Conservation (phyloP, 257 asterid genomes). For the Scutellaria minor region DNA sequence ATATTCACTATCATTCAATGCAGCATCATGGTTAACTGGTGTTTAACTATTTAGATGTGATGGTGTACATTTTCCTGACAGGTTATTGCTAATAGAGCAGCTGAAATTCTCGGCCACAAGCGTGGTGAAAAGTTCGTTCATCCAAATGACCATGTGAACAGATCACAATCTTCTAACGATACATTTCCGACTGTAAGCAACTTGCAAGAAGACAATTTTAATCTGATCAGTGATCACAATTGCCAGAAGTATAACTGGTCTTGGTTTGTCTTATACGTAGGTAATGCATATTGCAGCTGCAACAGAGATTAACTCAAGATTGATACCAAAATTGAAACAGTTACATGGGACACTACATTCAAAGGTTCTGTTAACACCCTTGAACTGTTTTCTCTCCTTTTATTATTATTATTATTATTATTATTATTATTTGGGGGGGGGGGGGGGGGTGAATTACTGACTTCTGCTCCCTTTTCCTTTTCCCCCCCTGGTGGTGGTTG, state of each 20-base stretch:
- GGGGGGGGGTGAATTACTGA: not conserved
- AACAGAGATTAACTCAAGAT: slow-evolving; percentile 76
- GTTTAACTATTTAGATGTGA: slow-evolving; percentile 25
- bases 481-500: not conserved
- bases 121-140: slow-evolving; percentile 92
- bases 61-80: slow-evolving; percentile 39
- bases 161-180: slow-evolving; percentile 98
- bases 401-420: too few relatives aligned
- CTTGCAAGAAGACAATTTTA: slow-evolving; percentile 30
- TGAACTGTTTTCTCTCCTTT: not conserved
- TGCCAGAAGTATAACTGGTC: slow-evolving; percentile 9
- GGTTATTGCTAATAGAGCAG: slow-evolving; percentile 99
- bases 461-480: not conserved
- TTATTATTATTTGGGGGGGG: too few relatives aligned
- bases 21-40: slow-evolving; percentile 16
- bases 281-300: slow-evolving; percentile 99
- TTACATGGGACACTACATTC: slow-evolving; percentile 76
- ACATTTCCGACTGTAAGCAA: slow-evolving; percentile 95
- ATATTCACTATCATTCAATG: slow-evolving; percentile 15
- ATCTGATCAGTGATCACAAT: slow-evolving; percentile 18
- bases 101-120: slow-evolving; percentile 92
- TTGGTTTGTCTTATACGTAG: slow-evolving; percentile 45
- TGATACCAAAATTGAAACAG: slow-evolving; percentile 85
- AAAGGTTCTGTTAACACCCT: slow-evolving; percentile 57
- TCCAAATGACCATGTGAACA: slow-evolving; percentile 96